A percentile compares a stretch with the other conserved stretches of the same genome.
Evolutionary conservation across 768 basidiomycete genomes (phyloP).

Genomic region (Pisolithus albus): DNA sequence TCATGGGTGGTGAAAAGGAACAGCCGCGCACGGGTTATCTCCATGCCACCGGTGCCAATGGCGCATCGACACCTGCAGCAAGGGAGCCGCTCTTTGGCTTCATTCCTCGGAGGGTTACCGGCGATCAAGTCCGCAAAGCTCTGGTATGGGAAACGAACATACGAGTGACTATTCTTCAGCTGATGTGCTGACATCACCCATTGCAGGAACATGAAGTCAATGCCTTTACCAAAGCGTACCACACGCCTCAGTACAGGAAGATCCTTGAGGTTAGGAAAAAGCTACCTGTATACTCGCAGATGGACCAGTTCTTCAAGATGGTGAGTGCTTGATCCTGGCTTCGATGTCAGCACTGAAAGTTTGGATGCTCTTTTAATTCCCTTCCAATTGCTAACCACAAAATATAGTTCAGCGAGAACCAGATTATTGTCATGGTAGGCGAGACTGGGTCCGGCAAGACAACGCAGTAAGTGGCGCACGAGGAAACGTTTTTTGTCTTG

Average conservation of each 20-base stretch:
- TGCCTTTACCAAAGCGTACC: slow-evolving; percentile 80
- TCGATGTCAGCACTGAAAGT: not conserved
- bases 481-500: slow-evolving; percentile 15
- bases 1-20: slow-evolving; percentile 17
- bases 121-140: slow-evolving; percentile 56
- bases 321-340: slow-evolving; percentile 40
- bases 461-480: slow-evolving; percentile 65
- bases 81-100: slow-evolving; percentile 69
- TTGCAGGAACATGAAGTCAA: slow-evolving; percentile 71
- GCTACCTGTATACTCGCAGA: slow-evolving; percentile 86
- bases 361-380: not conserved
- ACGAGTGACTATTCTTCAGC: not conserved
- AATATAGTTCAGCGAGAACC: slow-evolving; percentile 36
- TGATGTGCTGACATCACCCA: not conserved
- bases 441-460: slow-evolving; percentile 97
- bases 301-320: slow-evolving; percentile 88
- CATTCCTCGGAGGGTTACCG: slow-evolving; percentile 60
- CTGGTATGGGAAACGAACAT: slow-evolving; percentile 45
- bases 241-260: slow-evolving; percentile 74
- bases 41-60: slow-evolving; percentile 19
- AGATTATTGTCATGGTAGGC: slow-evolving; percentile 87
- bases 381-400: not conserved
- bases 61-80: slow-evolving; percentile 12
- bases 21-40: slow-evolving; percentile 54
- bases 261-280: slow-evolving; percentile 81